Evolutionary conservation across 192 early-diverging fungal species (phyloP).

Genomic region (Coemansia sp.): DNA sequence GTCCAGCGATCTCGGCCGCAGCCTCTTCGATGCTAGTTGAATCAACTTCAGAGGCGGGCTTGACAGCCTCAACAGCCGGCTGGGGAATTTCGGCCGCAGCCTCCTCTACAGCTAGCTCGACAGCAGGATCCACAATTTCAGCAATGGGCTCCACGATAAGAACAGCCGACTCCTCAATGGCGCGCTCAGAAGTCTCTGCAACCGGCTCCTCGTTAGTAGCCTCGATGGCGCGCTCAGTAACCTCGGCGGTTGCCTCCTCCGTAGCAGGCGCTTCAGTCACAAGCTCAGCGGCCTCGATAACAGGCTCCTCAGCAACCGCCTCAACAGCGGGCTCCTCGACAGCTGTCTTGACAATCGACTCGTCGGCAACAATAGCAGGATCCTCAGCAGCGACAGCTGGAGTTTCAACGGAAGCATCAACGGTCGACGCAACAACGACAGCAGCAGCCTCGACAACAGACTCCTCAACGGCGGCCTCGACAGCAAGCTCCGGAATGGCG

Average conservation of each 20-base stretch:
- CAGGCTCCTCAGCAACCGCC: too few species aligned
- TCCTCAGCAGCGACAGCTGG: neutral
- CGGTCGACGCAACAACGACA: neutral
- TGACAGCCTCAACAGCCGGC: neutral
- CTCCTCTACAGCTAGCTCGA: neutral
- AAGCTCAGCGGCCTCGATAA: neutral
- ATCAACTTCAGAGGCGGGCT: too few species aligned
- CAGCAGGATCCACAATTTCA: slow-evolving; percentile 6
- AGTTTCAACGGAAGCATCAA: neutral
- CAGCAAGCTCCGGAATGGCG: neutral
- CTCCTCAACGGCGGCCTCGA: neutral
- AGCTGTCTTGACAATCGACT: too few species aligned
- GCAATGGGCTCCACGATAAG: neutral
- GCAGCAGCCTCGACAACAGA: neutral
- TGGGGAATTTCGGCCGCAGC: neutral
- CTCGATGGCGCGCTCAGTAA: neutral
- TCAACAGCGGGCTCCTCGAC: too few species aligned
- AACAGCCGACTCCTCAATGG: neutral
- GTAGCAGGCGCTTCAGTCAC: neutral
- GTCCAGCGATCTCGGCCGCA: neutral
- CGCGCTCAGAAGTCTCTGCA: too few species aligned
- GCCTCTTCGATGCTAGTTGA: neutral
- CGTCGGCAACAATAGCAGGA: neutral
- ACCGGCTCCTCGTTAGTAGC: neutral
- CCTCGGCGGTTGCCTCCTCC: too few species aligned